phyloP scores from a whole-genome alignment of 371 early-diverging fungal species.

The Smittium culicis region DNA sequence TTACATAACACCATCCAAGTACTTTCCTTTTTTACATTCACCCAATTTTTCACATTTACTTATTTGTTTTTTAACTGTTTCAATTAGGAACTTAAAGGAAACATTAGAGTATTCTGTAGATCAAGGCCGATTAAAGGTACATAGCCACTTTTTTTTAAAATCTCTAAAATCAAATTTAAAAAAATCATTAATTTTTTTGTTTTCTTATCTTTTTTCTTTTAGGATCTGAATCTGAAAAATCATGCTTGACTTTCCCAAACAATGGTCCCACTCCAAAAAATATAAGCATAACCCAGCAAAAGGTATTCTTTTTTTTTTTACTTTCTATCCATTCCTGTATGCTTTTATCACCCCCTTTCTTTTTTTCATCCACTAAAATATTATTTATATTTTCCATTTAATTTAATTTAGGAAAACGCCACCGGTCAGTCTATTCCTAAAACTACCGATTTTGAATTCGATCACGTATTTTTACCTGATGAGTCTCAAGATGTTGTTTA shows the following conservation, averaged over 20 bases:
- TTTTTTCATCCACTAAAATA: no score
- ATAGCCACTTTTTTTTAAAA: background rate
- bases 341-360: no score
- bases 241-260: slow-evolving; percentile 24
- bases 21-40: background rate
- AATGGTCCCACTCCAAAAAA: slow-evolving; percentile 34
- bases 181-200: background rate
- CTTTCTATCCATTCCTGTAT: no score
- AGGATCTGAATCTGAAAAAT: slow-evolving; percentile 13
- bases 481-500: slow-evolving; percentile 72
- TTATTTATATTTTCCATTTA: background rate
- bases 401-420: slow-evolving; percentile 18
- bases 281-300: slow-evolving; percentile 37
- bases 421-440: slow-evolving; percentile 34
- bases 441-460: slow-evolving; percentile 63
- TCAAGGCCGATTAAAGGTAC: slow-evolving; percentile 54
- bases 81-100: slow-evolving; percentile 81
- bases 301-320: no score
- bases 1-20: slow-evolving; percentile 78
- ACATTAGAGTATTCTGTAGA: slow-evolving; percentile 94
- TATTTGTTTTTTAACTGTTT: background rate
- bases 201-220: slow-evolving; percentile 8
- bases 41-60: background rate
- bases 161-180: background rate
- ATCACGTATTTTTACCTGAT: slow-evolving; percentile 62